phyloP scores from a whole-genome alignment of 78 protist species.

The Dictyostelium purpureum region DNA sequence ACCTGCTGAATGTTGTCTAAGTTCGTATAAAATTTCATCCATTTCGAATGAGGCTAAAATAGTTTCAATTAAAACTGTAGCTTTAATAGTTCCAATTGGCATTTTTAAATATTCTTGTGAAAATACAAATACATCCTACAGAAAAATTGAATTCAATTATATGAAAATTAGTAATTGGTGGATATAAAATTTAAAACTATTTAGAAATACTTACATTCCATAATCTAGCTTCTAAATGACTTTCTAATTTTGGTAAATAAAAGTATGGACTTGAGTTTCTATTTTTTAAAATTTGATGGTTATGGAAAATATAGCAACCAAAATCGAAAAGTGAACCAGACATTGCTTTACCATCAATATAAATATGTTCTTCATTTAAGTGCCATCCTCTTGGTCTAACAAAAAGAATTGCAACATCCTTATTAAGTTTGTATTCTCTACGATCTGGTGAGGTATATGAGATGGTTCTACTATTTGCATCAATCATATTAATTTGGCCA shows the following conservation, averaged over 20 bases:
- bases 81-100: slow-evolving; percentile 83
- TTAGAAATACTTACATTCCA: slow-evolving; percentile 71
- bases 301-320: slow-evolving; percentile 86
- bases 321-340: slow-evolving; percentile 86
- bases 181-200: background rate
- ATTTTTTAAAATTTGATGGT: background rate
- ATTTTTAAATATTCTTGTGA: slow-evolving; percentile 48
- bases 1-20: slow-evolving; percentile 85
- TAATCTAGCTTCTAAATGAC: slow-evolving; percentile 83
- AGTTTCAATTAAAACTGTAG: slow-evolving; percentile 88
- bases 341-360: slow-evolving; percentile 79
- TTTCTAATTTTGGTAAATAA: slow-evolving; percentile 88
- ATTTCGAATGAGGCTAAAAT: slow-evolving; percentile 89
- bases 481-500: slow-evolving; percentile 84
- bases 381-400: slow-evolving; percentile 88
- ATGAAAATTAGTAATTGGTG: background rate
- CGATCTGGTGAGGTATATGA: slow-evolving; percentile 65
- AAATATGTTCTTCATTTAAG: slow-evolving; percentile 80
- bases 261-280: slow-evolving; percentile 78
- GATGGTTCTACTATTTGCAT: slow-evolving; percentile 77
- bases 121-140: slow-evolving; percentile 73
- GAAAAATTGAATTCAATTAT: no score
- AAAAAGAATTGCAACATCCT: slow-evolving; percentile 64
- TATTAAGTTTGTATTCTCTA: slow-evolving; percentile 38
- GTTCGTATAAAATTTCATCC: slow-evolving; percentile 89